These are phyloP conservation scores for Aegle marmelos DNA, from an alignment of 345 rosid genomes.

Conservation along the genomic window DNA sequence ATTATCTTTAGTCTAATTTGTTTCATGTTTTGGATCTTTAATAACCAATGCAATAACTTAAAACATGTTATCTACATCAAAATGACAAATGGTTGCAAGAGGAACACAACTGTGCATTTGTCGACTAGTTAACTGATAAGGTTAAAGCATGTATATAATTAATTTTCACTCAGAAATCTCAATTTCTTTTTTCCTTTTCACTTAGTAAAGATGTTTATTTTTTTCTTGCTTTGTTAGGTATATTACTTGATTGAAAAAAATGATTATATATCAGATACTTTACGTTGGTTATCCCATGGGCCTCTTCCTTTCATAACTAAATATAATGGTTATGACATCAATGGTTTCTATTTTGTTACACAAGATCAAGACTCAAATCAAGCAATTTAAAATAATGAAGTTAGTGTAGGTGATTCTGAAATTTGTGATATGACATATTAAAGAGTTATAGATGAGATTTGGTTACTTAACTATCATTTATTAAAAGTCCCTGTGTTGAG, in stretches of 20 bases:
- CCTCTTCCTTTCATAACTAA: neutral
- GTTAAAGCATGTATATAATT: neutral
- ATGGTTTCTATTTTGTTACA: neutral
- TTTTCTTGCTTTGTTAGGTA: neutral
- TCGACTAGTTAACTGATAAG: neutral
- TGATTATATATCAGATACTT: neutral
- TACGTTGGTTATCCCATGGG: neutral
- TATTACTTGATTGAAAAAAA: neutral
- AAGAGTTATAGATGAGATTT: neutral
- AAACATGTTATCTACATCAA: neutral
- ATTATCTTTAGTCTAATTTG: too few relatives aligned
- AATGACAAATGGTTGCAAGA: neutral
- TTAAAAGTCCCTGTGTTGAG: too few relatives aligned
- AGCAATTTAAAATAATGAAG: neutral
- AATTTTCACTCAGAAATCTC: too few relatives aligned
- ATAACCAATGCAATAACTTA: too few relatives aligned
- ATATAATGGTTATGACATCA: neutral
- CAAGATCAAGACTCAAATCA: neutral
- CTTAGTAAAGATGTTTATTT: too few relatives aligned
- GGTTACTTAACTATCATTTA: too few relatives aligned
- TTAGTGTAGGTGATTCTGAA: neutral
- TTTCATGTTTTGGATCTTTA: too few relatives aligned
- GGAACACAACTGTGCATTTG: neutral
- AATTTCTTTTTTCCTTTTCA: too few relatives aligned
- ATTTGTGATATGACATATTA: neutral